Base-by-base conservation (phyloP, 768 basidiomycete genomes). In the Leccinum pellstonianum region DNA sequence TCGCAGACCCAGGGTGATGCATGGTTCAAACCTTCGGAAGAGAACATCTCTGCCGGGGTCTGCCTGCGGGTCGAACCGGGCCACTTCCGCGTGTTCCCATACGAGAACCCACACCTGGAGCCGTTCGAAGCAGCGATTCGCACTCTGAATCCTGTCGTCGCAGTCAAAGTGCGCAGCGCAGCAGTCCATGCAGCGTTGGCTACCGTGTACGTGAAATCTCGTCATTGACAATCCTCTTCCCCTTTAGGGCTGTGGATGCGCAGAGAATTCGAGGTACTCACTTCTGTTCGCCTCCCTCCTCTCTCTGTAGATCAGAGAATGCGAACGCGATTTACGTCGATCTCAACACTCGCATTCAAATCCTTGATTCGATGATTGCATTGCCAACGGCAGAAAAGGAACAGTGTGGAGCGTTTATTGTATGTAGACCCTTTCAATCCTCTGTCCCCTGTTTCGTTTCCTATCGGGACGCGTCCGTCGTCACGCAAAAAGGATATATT, bases 321-420 rank as follows among this genome's bases (percentile, higher is more conserved):
- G 81, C 82, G 1, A 72, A 71, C 10, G 83, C 82, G 31, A 84
- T 91, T 62, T 86, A 86, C 66, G 81, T 95, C 61, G 90, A 92
- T 74, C 70, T 73, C 57, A 85, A 93, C 69, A 95, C 92, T 1
- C 87, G 91, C 6, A 95, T 95, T 55, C 93, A 95, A 73, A 86
- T 95, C 57, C 72, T 95, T 25, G 87, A 91, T 59, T 83, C 83
- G 15, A 84, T 95, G 64, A 67, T 70, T 55, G 80, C 83, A 58
- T 77, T 95, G 46, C 83, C 87, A 6, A 81, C 82, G 43, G 92
- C 92, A 7, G 90, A 95, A 70, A 95, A 94, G 77, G 93, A 95
- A 69, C 93, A 95, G 67, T 93, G 89, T 53, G 93, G 87, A 19
- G 93, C 93, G 12, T 95, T 95, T 70, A 81, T 93, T 55, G 90